Evolutionary conservation across 169 alveolate species (phyloP).

Genomic region (Plasmodium billcollinsi): DNA sequence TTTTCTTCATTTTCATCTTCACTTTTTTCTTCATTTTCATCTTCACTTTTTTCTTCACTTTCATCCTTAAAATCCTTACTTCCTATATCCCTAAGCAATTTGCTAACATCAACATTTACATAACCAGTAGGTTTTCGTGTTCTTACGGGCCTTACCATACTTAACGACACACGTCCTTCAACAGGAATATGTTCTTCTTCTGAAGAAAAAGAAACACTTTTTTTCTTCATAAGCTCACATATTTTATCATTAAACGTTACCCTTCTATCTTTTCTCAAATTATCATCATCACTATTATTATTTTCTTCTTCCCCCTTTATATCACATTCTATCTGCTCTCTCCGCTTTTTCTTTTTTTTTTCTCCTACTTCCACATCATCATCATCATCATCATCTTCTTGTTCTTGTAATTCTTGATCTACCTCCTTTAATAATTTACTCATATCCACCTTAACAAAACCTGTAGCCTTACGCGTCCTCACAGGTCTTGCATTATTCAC

Average conservation of each 20-base stretch:
- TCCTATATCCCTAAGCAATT: constrained; percentile 31
- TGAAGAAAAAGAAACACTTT: background rate
- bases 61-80: constrained; percentile 4
- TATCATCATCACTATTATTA: background rate
- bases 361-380: background rate
- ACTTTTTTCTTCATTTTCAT: background rate
- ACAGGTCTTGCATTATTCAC: constrained; percentile 24
- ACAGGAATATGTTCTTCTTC: constrained; percentile 17
- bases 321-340: background rate
- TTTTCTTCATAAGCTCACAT: background rate
- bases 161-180: constrained; percentile 4
- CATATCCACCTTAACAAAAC: constrained; percentile 54
- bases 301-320: background rate
- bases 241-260: background rate
- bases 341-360: background rate
- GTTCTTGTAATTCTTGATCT: constrained; percentile 2
- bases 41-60: background rate
- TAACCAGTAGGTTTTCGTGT: constrained; percentile 64
- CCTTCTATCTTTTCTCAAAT: background rate
- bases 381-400: background rate
- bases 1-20: background rate
- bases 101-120: constrained; percentile 41
- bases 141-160: constrained; percentile 32
- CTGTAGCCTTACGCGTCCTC: constrained; percentile 63
- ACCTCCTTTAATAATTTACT: constrained; percentile 37